Percentiles rank a stretch among this genome's conserved stretches.
Conservation (phyloP, 768 basidiomycete genomes). For the Daedaleopsis nitida region DNA sequence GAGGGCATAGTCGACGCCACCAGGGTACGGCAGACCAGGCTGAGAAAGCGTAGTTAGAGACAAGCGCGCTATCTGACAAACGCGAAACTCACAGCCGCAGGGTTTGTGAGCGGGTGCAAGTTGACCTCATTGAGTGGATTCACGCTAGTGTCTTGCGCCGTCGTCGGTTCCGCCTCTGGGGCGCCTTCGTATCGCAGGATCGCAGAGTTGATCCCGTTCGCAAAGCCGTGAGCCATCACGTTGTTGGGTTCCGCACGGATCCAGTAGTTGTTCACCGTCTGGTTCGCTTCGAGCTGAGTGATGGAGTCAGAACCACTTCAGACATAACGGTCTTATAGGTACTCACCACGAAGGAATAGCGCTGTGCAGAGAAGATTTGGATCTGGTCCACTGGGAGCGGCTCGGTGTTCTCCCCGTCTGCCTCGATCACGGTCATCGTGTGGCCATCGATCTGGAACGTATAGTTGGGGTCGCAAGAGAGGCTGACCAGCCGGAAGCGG, state of each 20-base stretch:
- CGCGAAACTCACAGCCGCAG: constrained; percentile 21
- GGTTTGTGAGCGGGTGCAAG: constrained; percentile 25
- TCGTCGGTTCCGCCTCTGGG: constrained; percentile 36
- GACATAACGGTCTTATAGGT: neutral
- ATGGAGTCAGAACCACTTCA: neutral
- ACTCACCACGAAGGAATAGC: constrained; percentile 31
- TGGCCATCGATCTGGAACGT: constrained; percentile 50
- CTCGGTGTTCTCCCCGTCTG: constrained; percentile 41
- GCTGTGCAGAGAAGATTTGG: constrained; percentile 43
- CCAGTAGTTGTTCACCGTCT: constrained; percentile 44
- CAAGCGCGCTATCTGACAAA: no score
- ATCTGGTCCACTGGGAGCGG: constrained; percentile 44
- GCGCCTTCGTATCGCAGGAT: constrained; percentile 48
- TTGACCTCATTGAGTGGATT: constrained; percentile 17
- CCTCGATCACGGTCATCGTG: constrained; percentile 49
- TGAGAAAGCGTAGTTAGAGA: neutral
- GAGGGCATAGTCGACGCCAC: constrained; percentile 24
- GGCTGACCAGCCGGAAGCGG: constrained; percentile 40
- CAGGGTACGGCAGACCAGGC: constrained; percentile 25
- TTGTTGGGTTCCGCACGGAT: neutral
- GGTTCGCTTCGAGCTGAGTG: constrained; percentile 39
- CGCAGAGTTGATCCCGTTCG: constrained; percentile 43
- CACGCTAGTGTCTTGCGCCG: neutral
- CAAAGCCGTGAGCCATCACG: constrained; percentile 26
- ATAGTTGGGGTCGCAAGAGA: constrained; percentile 47